Conservation (phyloP, 192 early-diverging fungal genomes). For the Haplosporangium gracile region DNA sequence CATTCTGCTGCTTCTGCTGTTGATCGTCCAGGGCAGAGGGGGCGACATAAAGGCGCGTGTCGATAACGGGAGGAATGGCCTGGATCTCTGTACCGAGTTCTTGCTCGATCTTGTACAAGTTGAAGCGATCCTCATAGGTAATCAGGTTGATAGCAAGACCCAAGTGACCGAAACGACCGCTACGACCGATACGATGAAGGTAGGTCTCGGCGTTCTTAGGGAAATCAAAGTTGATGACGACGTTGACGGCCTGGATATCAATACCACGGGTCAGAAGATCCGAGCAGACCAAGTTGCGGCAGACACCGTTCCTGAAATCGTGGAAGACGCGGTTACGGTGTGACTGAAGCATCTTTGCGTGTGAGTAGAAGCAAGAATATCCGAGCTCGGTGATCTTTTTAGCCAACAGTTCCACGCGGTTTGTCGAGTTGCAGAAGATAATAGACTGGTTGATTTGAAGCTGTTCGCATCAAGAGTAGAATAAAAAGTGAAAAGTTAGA, state of each 20-base stretch:
- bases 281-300: constrained; percentile 96
- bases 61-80: constrained; percentile 95
- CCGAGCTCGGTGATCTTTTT: constrained; percentile 99
- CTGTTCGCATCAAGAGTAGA: constrained; percentile 43
- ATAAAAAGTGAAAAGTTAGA: not conserved
- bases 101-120: constrained; percentile 97
- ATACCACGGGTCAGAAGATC: constrained; percentile 97
- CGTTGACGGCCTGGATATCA: constrained; percentile 98
- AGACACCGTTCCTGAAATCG: constrained; percentile 97
- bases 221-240: constrained; percentile 99
- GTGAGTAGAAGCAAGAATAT: constrained; percentile 98
- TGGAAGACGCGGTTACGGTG: constrained; percentile 99
- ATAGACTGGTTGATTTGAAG: constrained; percentile 99
- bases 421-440: constrained; percentile 99
- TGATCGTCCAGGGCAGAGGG: constrained; percentile 79
- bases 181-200: constrained; percentile 96
- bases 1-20: constrained; percentile 60
- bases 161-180: constrained; percentile 93
- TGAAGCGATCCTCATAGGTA: constrained; percentile 96
- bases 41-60: constrained; percentile 88
- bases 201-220: constrained; percentile 99
- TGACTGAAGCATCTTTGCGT: constrained; percentile 96
- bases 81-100: constrained; percentile 98
- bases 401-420: constrained; percentile 95
- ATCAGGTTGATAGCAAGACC: constrained; percentile 97